Base-by-base conservation (phyloP, 148 eudicot genomes). In the Arbutus unedo region DNA sequence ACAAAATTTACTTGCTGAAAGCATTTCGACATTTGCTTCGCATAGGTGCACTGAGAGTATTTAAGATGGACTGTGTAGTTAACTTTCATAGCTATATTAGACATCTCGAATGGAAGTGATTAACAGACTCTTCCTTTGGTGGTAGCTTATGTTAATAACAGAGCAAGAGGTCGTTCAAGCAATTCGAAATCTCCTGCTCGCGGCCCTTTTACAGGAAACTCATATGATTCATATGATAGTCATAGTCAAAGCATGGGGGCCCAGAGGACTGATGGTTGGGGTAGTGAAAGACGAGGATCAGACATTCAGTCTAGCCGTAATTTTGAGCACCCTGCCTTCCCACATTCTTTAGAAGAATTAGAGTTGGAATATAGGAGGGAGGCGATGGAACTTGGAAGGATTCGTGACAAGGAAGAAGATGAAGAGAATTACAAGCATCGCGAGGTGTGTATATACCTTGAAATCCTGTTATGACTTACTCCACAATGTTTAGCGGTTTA, bases 91-190 rank as follows among this genome's bases (percentile, higher is more conserved):
- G 85, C 86, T 85, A 76, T 86, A 59, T 87, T 89, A 81, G 86
- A 85, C 86, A 86, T 89, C 88, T 88, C 88, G 57, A 87, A 89
- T 79, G 77, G 84, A 89, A 88, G 89, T 88, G 90, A 91, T 94
- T 93, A 92, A 94, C 91, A 87, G 86, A 81, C 81, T 91, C 90
- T 93, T 93, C 90, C 86, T 94, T 93, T 93, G 90, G 84, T 94
- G 99, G 97, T 94, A 97, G 99, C 96, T 94, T 94, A 93, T 91
- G 96, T 89, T 91, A 91, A 79, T 90, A 93, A 91, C 84, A 98
- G 99, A 88, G 96, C 90, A 60, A 89, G 92, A 88, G 90, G 91
- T 82, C 93, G 85, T 76, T 85, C 99, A 88, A 93, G 95, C 87
- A 90, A 76, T 87, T 97, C 98, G 79, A 95, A 87, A 86, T 97